Evolutionary conservation across 805 yeast genomes (phyloP).

Genomic region (Metschnikowia colocasiae): DNA sequence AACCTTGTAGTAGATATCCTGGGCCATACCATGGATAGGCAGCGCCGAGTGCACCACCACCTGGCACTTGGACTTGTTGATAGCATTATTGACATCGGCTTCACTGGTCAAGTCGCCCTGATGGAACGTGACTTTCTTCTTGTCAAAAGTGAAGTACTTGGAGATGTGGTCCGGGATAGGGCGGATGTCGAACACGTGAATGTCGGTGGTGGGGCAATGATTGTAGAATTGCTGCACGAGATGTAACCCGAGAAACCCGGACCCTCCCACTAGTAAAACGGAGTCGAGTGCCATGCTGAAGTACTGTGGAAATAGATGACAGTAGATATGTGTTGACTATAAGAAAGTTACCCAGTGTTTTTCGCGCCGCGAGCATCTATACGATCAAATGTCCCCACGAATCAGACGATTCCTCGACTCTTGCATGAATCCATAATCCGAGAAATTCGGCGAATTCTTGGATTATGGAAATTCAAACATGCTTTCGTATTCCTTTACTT

Average conservation of each 20-base stretch:
- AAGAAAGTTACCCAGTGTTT: slow-evolving; percentile 4
- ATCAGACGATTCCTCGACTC: background rate
- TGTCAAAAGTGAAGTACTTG: slow-evolving; percentile 69
- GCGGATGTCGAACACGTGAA: slow-evolving; percentile 88
- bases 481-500: slow-evolving; percentile 26
- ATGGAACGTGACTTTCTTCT: slow-evolving; percentile 53
- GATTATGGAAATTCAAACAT: slow-evolving; percentile 29
- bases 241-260: slow-evolving; percentile 93
- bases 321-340: slow-evolving; percentile 4
- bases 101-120: slow-evolving; percentile 82
- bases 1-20: slow-evolving; percentile 79
- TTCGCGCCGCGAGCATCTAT: slow-evolving; percentile 6
- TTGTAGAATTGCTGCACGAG: slow-evolving; percentile 79
- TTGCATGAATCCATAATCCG: too few species aligned
- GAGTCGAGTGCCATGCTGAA: slow-evolving; percentile 33
- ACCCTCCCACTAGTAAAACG: slow-evolving; percentile 88
- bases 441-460: too few species aligned
- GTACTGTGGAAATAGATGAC: background rate
- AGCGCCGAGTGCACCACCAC: slow-evolving; percentile 95
- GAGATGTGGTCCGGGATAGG: slow-evolving; percentile 75
- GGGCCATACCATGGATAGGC: slow-evolving; percentile 84
- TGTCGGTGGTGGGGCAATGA: slow-evolving; percentile 59
- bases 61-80: slow-evolving; percentile 54
- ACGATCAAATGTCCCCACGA: background rate
- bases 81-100: slow-evolving; percentile 63